Evolutionary conservation across 1,284 basidiomycete species (phyloP), one percentile per base, ranked within the genome.

Genomic region (Porogramme epimiltina): DNA sequence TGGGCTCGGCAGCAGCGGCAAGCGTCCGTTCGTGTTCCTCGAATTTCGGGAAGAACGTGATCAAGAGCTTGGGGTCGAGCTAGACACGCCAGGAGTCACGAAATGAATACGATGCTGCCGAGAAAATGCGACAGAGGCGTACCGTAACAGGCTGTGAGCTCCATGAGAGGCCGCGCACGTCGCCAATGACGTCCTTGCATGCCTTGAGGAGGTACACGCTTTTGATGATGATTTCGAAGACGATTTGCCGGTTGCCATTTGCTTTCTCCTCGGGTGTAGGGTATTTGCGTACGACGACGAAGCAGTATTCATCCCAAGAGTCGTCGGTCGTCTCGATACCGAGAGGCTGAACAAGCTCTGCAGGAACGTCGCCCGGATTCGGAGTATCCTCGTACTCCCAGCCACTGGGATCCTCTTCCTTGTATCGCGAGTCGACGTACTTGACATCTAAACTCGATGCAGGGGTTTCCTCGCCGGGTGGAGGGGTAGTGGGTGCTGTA

Each of bases 81-180:
- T 81, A 45, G 37, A 53, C 19, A 26, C 6, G 8, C 11, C n/a
- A n/a, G n/a, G n/a, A 15, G 39, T 13, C 16, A 50, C 26, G 8
- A 8, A 15, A 10, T 31, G 28, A 13, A 13, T 31, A 13, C 8
- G 8, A 13, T 31, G 13, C 28, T 6, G 13, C 6, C 28, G 28
- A 31, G 6, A 34, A 26, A 24, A 23, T 37, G 37, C 3, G 38
- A 23, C 19, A 33, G 23, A n/a, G 26, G 33, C 15, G 11, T 53
- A 80, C 80, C 68, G 77, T 73, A 6, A 82, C 68, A 4, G 79
- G 78, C 22, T 80, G 74, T 3, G 73, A 62, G 44, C 77, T 75
- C 81, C 81, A 83, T 3, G 80, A 81, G n/a, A 82, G 65, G 15
- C 79, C 79, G 10, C 76, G 76, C 68, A 77, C 75, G 0, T 73